Evolutionary conservation across 352 stramenopile genomes (phyloP), one percentile per base, ranked within the genome.

Genomic region (Phytophthora megakarya): DNA sequence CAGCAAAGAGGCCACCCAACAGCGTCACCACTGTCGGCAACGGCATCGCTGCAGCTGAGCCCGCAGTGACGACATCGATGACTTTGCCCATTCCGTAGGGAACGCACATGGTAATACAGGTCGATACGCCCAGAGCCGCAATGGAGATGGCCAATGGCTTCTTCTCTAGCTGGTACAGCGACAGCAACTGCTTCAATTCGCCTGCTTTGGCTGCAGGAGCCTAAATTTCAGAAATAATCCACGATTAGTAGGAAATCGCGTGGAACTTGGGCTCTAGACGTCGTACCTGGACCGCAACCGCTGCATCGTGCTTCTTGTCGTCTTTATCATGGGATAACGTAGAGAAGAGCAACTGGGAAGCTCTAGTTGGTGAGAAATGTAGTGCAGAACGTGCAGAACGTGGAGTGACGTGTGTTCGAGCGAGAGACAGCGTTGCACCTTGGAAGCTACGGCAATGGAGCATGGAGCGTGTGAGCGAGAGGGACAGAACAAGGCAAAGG

Each of bases 61-160:
- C 66, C 0, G 78, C 68, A 11, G 75, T 81, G 48, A 93, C 78
- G 5, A 85, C 76, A 42, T 95, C 87, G 52, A 95, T 93, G 49
- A 93, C 80, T 52, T 82, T 81, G 18, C 85, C 87, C 75, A 95
- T 93, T 56, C 85, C 87, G 42, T 89, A 89, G 11, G 87, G 87
- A 15, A 93, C 73, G 52, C 70, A 83, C 81, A 93, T 91, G 22
- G 80, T 86, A 40, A 93, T 87, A 30, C 73, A 75, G 1, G 83
- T 92, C 1, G 85, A 95, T 12, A 92, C 61, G 3, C 69, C 65
- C 7, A 95, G 67, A 46, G 84, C 73, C 0, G 80, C 78, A 48
- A 89, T 79, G 11, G 86, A 90, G n/a, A 91, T 59, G 3, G 57
- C 66, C 43, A 90, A 39, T 30, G 78, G 79, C 48, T 83, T 83